Evolutionary conservation across 129 eudicot species (phyloP), one percentile per base, ranked within the genome.

Genomic region (Rutidosis leptorrhynchoides): DNA sequence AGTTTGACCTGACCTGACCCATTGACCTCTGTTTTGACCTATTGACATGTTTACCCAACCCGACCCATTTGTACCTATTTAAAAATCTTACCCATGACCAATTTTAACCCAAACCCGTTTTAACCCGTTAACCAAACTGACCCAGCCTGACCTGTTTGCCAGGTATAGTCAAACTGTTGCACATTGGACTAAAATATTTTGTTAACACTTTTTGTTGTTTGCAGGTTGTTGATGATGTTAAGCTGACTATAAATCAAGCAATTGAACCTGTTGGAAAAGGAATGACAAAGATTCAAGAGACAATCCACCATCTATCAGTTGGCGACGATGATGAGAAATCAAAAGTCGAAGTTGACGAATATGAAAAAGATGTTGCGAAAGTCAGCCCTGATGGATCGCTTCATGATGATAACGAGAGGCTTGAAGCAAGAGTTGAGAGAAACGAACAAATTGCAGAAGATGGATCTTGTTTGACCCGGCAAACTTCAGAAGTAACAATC

Each of bases 171-270:
- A n/a, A n/a, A n/a, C 27, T 11, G 57, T n/a, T 28, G 40, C 56
- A 21, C 20, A 17, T 25, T 15, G 51, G 33, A 37, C 17, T n/a
- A n/a, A n/a, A n/a, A 4, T 0, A 26, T 8, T 30, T 45, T 2
- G 19, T 65, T 26, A 8, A 37, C 42, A 22, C 11, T 11, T 70
- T 12, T 56, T 40, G 21, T 51, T 51, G 60, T 22, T 22, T 37
- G 28, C 82, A 94, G 97, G 94, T 94, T 17, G 93, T 94, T 32
- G 83, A 89, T 82, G 99, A 94, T 71, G 99, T 94, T 25, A 87
- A 80, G 12, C 74, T 86, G 78, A 94, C 99, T 7, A 80, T 94
- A 69, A 89, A 89, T 68, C 94, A 94, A 74, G 99, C 99, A 8
- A 82, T 86, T 16, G 93, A 81, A 68, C 99, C 99, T 16, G 95